Conservation (phyloP, 2,329 filamentous ascomycete species). For the Fusarium beomiforme region DNA sequence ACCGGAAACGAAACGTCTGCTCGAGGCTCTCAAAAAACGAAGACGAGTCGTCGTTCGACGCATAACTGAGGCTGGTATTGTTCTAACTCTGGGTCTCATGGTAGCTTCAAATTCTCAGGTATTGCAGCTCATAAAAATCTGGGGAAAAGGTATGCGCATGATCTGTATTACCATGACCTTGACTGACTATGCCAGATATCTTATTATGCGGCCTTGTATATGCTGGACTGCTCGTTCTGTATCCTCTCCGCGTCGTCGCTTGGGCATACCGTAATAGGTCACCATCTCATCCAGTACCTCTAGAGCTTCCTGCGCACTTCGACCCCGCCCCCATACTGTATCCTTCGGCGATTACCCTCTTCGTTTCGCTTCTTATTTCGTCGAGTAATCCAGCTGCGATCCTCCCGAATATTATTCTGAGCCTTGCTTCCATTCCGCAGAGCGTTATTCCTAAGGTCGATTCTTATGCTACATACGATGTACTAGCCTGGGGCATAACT, state of each 20-base stretch:
- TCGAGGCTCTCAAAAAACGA: constrained; percentile 53
- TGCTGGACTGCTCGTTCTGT: constrained; percentile 57
- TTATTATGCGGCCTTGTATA: constrained; percentile 51
- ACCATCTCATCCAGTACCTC: constrained; percentile 51
- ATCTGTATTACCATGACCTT: background rate
- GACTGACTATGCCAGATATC: constrained; percentile 53
- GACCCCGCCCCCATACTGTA: constrained; percentile 94
- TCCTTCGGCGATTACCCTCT: constrained; percentile 77
- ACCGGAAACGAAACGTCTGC: constrained; percentile 31
- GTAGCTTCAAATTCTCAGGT: constrained; percentile 60
- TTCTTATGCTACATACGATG: constrained; percentile 66
- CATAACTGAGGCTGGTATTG: constrained; percentile 61
- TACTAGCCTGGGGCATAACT: constrained; percentile 82
- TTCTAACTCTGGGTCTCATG: constrained; percentile 60
- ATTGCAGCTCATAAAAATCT: constrained; percentile 55
- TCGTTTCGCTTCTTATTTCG: constrained; percentile 80
- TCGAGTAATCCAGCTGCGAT: constrained; percentile 69
- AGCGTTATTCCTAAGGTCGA: constrained; percentile 74
- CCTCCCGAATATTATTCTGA: constrained; percentile 83
- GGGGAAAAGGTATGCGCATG: constrained; percentile 58
- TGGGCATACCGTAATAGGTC: constrained; percentile 57
- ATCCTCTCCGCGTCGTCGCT: constrained; percentile 67
- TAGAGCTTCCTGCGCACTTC: constrained; percentile 77
- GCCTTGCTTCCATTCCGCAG: constrained; percentile 79
- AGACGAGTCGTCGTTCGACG: constrained; percentile 64